These are phyloP conservation scores for Rickenella mellea DNA, from an alignment of 768 basidiomycete genomes.

Conservation along the genomic window DNA sequence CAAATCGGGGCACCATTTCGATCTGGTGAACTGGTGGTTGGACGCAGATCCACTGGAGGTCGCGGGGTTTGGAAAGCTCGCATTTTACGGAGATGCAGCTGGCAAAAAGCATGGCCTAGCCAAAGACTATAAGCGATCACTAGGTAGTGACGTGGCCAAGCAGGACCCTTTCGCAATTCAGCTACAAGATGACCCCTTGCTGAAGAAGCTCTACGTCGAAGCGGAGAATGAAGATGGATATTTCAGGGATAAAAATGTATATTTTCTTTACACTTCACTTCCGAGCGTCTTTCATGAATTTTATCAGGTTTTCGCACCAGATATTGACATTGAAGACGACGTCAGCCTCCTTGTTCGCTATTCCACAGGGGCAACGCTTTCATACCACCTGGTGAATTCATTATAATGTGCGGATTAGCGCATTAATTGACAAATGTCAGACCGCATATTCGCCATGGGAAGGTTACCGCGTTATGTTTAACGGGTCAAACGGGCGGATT, in stretches of 20 bases:
- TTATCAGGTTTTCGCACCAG: conserved; percentile 28
- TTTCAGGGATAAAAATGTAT: conserved; percentile 38
- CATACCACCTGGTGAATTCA: conserved; percentile 35
- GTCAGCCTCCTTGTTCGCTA: conserved; percentile 40
- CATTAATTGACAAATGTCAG: conserved; percentile 8
- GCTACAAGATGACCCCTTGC: conserved; percentile 29
- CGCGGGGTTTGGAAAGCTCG: conserved; percentile 35
- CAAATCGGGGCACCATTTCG: conserved; percentile 39
- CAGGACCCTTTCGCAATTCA: conserved; percentile 41
- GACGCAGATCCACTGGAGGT: conserved; percentile 34
- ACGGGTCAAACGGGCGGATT: conserved; percentile 39
- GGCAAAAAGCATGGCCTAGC: conserved; percentile 39
- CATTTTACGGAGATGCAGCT: conserved; percentile 37
- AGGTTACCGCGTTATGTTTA: conserved; percentile 44
- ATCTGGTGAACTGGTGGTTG: conserved; percentile 49
- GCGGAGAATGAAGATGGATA: conserved; percentile 41
- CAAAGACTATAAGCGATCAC: conserved; percentile 33
- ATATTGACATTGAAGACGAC: conserved; percentile 42
- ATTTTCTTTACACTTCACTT: neutral
- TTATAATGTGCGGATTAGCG: neutral
- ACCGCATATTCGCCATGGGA: conserved; percentile 36
- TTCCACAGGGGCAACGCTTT: conserved; percentile 37
- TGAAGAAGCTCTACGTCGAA: conserved; percentile 36
- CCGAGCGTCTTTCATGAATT: neutral
- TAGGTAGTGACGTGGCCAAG: conserved; percentile 30